A percentile compares a stretch with the other conserved stretches of the same genome.
phyloP scores from a whole-genome alignment of 2,329 filamentous ascomycete genomes.

The Stromatinia cepivora region DNA sequence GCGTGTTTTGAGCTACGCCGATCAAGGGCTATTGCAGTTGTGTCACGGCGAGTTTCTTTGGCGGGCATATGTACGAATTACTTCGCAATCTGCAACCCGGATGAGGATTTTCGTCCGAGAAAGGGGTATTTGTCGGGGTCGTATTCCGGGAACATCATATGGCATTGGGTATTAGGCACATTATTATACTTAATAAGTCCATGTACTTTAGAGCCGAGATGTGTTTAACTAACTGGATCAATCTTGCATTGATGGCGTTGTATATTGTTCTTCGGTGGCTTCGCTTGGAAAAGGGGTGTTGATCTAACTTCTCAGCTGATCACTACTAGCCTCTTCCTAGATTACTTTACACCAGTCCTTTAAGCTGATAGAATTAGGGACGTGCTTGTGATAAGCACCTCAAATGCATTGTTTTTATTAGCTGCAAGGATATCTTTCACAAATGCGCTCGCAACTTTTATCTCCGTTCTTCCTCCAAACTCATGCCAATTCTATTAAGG shows the following conservation, averaged over 20 bases:
- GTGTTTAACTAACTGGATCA: neutral
- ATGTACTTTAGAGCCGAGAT: neutral
- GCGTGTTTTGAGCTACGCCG: too few species aligned
- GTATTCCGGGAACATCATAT: too few species aligned
- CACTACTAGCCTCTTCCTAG: neutral
- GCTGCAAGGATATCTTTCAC: slow-evolving; percentile 13
- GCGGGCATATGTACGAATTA: too few species aligned
- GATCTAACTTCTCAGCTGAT: neutral
- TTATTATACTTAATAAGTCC: neutral
- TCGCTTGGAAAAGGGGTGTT: neutral
- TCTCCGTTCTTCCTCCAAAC: neutral
- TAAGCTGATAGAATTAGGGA: neutral
- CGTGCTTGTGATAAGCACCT: neutral
- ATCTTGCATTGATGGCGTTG: too few species aligned
- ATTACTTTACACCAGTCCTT: neutral
- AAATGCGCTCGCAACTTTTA: neutral
- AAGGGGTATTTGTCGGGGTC: neutral
- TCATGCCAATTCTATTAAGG: neutral
- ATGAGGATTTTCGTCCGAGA: neutral
- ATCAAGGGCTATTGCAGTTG: too few species aligned
- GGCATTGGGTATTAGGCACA: neutral
- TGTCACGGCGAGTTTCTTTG: too few species aligned
- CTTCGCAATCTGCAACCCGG: too few species aligned
- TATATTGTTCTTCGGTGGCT: too few species aligned
- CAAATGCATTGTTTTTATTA: neutral